These are phyloP conservation scores for Termitomyces sp. DNA, from an alignment of 768 basidiomycete genomes.

Conservation along the genomic window DNA sequence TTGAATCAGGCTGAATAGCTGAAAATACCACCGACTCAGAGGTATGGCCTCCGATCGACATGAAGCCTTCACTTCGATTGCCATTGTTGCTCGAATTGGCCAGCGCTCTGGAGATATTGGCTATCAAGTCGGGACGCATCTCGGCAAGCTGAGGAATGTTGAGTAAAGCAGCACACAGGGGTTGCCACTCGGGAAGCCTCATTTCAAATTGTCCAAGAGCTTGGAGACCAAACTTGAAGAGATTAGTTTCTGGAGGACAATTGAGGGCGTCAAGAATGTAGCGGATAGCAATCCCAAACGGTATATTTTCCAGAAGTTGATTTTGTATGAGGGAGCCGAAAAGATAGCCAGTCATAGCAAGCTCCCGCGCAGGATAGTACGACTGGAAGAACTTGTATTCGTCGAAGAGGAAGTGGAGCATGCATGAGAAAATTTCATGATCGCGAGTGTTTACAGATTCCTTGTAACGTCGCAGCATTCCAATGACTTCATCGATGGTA, in stretches of 20 bases:
- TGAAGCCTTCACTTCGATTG: constrained; percentile 29
- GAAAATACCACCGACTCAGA: constrained; percentile 57
- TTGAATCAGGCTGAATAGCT: constrained; percentile 67
- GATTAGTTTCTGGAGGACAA: constrained; percentile 84
- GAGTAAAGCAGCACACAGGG: constrained; percentile 84
- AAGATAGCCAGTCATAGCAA: constrained; percentile 92
- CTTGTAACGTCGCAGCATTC: constrained; percentile 82
- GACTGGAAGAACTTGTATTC: constrained; percentile 99
- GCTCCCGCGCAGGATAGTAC: constrained; percentile 89
- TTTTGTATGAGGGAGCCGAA: constrained; percentile 96
- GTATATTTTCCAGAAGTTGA: constrained; percentile 88
- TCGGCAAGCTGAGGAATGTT: constrained; percentile 85
- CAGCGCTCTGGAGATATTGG: constrained; percentile 67
- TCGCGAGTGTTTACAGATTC: constrained; percentile 77
- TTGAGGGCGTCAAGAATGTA: constrained; percentile 93
- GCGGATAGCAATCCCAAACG: constrained; percentile 93
- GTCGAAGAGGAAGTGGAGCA: constrained; percentile 99
- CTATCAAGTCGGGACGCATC: constrained; percentile 74
- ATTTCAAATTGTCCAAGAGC: constrained; percentile 86
- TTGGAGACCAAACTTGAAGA: constrained; percentile 94
- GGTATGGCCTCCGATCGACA: constrained; percentile 21
- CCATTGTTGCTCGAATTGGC: constrained; percentile 46
- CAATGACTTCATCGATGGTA: constrained; percentile 90
- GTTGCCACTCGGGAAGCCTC: constrained; percentile 87
- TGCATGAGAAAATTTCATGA: constrained; percentile 98